Base-by-base conservation (phyloP, 83 land plant genomes). In the Picea engelmannii region DNA sequence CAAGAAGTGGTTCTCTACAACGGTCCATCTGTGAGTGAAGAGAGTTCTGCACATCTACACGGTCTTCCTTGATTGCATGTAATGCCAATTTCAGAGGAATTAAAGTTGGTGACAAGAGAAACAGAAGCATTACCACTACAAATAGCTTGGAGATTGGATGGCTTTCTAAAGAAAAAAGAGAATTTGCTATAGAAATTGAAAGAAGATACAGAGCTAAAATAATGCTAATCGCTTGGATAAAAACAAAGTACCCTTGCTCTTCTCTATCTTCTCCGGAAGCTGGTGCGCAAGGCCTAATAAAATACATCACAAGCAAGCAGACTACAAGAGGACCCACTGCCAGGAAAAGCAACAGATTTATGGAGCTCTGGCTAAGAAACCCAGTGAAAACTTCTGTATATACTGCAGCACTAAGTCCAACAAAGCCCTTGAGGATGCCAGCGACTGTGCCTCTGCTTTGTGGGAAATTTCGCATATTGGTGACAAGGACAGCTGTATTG, bases 341-440 rank as follows among this genome's bases (percentile, higher is more conserved):
- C 40, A 84, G 35, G 21, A 84, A 75, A 38, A 81, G 16, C 42
- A 84, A 31, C 6, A 81, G 47, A 38, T n/a, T 67, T 10, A 80
- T 27, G 10, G 82, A 84, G 25, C 65, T 66, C 21, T 81, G 24
- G 18, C 23, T 8, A 64, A 81, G 64, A 27, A 81, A 49, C 0
- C 80, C 79, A 4, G 70, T 69, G n/a, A 58, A 84, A 2, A 84
- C 31, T 24, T 82, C 76, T n/a, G 86, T 61, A 66, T 68, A 81
- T 42, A 84, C 67, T 18, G 86, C 86, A 20, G 79, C 85, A 31
- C 86, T 67, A 6, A 84, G 73, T 12, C 86, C 86, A 6, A 70
- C 74, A 60, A n/a, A n/a, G 76, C 86, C 86, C 52, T 84, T 84
- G 8, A 84, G 71, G 17, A 84, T 83, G 17, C 86, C 86, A 16